Conservation (phyloP, 2,329 filamentous ascomycete genomes). For the Aaosphaeria pasadenensis region DNA sequence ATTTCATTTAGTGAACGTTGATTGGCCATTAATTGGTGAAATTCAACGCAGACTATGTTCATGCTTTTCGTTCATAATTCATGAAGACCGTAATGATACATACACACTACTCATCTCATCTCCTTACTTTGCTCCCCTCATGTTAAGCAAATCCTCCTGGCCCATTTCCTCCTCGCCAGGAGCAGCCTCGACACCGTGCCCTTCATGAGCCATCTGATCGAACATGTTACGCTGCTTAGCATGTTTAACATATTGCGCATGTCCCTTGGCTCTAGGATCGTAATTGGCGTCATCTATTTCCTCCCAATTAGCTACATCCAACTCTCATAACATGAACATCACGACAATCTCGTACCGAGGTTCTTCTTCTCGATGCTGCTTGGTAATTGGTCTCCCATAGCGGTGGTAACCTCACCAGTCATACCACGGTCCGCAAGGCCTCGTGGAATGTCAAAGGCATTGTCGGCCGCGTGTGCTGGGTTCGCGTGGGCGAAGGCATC, state of each 20-base stretch:
- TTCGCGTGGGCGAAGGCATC: conserved; percentile 30
- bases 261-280: conserved; percentile 21
- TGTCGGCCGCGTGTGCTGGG: conserved; percentile 46
- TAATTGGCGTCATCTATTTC: conserved; percentile 14
- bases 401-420: conserved; percentile 35
- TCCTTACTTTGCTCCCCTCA: conserved; percentile 17
- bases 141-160: conserved; percentile 22
- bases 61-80: no score
- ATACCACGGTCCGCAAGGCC: conserved; percentile 26
- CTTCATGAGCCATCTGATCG: conserved; percentile 12
- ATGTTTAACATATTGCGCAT: conserved; percentile 21
- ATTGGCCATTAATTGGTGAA: no score
- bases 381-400: conserved; percentile 29
- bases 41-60: no score
- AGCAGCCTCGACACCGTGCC: conserved; percentile 18
- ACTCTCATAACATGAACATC: not conserved
- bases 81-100: no score
- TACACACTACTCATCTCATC: no score
- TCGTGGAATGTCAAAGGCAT: conserved; percentile 47
- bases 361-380: conserved; percentile 30
- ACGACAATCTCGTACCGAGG: conserved; percentile 9
- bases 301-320: not conserved
- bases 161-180: conserved; percentile 23
- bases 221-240: conserved; percentile 12
- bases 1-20: no score